Base-by-base conservation (phyloP, 2,329 filamentous ascomycete species). In the Clarireedia paspali region DNA sequence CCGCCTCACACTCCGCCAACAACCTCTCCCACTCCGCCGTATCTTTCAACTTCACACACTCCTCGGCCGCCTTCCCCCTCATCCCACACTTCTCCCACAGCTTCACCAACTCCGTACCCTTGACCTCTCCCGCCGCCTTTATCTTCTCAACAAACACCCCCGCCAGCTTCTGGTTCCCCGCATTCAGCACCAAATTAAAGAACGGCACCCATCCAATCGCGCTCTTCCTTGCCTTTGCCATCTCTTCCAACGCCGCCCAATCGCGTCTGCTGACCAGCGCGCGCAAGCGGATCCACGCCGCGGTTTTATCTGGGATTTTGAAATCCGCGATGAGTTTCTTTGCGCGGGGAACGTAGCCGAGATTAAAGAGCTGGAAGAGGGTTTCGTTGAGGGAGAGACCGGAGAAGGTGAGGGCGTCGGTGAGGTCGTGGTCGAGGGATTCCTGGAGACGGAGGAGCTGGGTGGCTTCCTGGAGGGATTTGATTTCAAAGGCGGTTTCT, bases 1-100 rank as follows among this genome's bases (percentile, higher is more conserved):
- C 81, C 52, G 83, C 82, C 5, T 83, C 87, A 15, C 89, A 91
- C 62, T 87, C 90, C 56, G 81, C 81, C 62, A 89, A 77, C 61
- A 97, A 73, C 51, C 84, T 77, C 64, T 87, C 82, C 72, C 95
- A 83, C n/a, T 85, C 75, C 63, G 85, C 85, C 49, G 82, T 75
- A 68, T 99, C 89, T 71, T 88, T 95, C 58, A 81, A 78, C 73
- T 85, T 89, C 58, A 91, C 79, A 3, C 94, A 92, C 74, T 97
- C 94, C 73, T 97, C 91, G 4, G 88, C 94, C 2, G 94, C 94
- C 73, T 89, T 91, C 27, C 87, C 81, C 46, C 90, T 77, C 84
- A 96, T 82, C 17, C 92, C 92, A 70, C 94, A 97, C 73, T 96
- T 96, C 65, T 95, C 85, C 80, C 91, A 99, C 92, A 99, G 96